Evolutionary conservation across 306 rosid genomes (phyloP), one percentile per base, ranked within the genome.

Genomic region (Cucurbita maxima): DNA sequence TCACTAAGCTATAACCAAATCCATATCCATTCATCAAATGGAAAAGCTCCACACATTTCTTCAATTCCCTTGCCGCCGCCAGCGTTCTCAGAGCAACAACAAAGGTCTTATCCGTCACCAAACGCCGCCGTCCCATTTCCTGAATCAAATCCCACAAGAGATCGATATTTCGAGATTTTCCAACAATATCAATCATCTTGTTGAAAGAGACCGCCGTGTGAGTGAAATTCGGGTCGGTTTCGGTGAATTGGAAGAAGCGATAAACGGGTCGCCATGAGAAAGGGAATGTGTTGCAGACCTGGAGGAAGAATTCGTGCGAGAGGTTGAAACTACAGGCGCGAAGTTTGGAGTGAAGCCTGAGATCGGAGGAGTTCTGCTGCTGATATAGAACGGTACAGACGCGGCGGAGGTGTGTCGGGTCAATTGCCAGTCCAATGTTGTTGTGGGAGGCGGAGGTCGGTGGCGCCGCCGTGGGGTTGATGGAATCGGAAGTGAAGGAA

Each of bases 301-400:
- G 98, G 43, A 93, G 90, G 84, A 93, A 90, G 83, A 93, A 85
- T 77, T 93, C 96, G 73, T 84, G 98, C 76, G 89, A 86, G 77
- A 88, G 87, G 37, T 78, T 56, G 83, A 84, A 87, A 45, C 78
- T 71, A 80, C 76, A 79, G 34, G 93, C 76, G 48, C 74, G 58
- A 79, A 93, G 93, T 59, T 86, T 87, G 7, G 91, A 79, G 76
- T 80, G 83, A 73, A 88, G 87, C 14, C 93, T 79, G n/a, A 88
- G 41, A 64, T 81, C 86, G 56, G 92, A 78, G 20, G 86, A 87
- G 84, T 88, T 78, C 68, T 90, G 96, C 18, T 90, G 98, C 79
- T 90, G 94, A 76, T 84, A 86, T 25, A 88, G 92, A 55, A 88
- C 41, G 61, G 90, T 90, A 74, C 98, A 90, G 15, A 90, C 88